A percentile compares a stretch with the other conserved stretches of the same genome.
These are phyloP conservation scores for Collariella sp. DNA, from an alignment of 495 filamentous ascomycete genomes.

Conservation along the genomic window DNA sequence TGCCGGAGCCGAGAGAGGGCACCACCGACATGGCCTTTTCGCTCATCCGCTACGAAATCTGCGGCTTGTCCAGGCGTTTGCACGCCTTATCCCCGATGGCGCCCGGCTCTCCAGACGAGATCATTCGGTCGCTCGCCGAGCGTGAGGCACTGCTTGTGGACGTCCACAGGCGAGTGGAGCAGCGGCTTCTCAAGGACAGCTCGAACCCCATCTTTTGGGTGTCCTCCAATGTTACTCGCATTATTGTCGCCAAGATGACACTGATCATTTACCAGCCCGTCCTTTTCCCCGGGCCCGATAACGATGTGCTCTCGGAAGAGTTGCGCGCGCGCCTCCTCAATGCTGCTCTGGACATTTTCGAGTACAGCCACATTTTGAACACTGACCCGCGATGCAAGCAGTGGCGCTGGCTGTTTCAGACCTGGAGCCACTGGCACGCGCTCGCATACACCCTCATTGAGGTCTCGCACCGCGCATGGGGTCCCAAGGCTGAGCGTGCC, in stretches of 20 bases:
- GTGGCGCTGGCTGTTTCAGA: slow-evolving; percentile 77
- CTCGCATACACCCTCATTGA: slow-evolving; percentile 70
- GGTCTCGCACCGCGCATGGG: slow-evolving; percentile 61
- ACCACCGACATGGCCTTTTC: slow-evolving; percentile 76
- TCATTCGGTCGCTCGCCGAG: slow-evolving; percentile 42
- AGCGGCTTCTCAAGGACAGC: slow-evolving; percentile 55
- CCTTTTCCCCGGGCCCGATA: slow-evolving; percentile 36
- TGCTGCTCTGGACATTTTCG: slow-evolving; percentile 65
- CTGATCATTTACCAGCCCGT: slow-evolving; percentile 45
- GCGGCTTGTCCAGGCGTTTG: slow-evolving; percentile 34
- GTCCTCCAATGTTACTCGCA: slow-evolving; percentile 56
- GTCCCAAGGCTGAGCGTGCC: slow-evolving; percentile 61
- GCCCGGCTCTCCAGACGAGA: slow-evolving; percentile 19
- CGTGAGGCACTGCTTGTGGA: slow-evolving; percentile 56
- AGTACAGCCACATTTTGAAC: slow-evolving; percentile 58
- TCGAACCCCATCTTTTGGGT: slow-evolving; percentile 59
- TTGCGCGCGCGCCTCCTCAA: slow-evolving; percentile 67
- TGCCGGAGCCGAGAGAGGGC: slow-evolving; percentile 49
- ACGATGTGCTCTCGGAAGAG: slow-evolving; percentile 41
- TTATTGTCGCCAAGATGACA: slow-evolving; percentile 56
- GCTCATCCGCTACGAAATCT: slow-evolving; percentile 60
- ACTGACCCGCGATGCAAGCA: slow-evolving; percentile 51
- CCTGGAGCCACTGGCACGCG: slow-evolving; percentile 76
- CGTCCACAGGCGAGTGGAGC: slow-evolving; percentile 55
- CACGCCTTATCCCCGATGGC: slow-evolving; percentile 31